A percentile compares a stretch with the other conserved stretches of the same genome.
phyloP scores from a whole-genome alignment of 768 basidiomycete genomes.

The Rickenella mellea region DNA sequence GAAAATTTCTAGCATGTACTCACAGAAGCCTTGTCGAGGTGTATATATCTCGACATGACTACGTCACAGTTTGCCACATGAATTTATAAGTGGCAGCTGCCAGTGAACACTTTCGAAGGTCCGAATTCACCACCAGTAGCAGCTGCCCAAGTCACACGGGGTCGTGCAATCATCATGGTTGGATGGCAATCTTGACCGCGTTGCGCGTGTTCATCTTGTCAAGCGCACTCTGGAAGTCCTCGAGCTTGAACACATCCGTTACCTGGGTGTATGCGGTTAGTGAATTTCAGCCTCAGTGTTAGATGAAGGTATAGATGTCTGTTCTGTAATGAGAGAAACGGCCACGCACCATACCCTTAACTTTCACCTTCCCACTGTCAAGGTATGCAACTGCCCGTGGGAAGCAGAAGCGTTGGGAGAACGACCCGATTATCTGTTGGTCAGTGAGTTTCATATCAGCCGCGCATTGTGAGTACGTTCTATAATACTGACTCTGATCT shows the following conservation, averaged over 20 bases:
- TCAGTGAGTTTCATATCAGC: not conserved
- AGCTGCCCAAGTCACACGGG: not conserved
- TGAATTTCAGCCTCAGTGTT: not conserved
- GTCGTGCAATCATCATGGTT: constrained; percentile 39
- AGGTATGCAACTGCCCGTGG: constrained; percentile 85
- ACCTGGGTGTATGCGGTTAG: constrained; percentile 22
- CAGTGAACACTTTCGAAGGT: too few species aligned
- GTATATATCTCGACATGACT: too few species aligned
- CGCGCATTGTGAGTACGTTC: not conserved
- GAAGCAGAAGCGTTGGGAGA: constrained; percentile 86
- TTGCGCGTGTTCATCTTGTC: constrained; percentile 55
- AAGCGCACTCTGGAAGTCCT: constrained; percentile 54
- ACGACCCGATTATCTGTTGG: constrained; percentile 76
- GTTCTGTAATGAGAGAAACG: not conserved
- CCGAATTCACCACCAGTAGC: too few species aligned
- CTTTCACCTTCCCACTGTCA: constrained; percentile 74
- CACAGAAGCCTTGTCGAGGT: too few species aligned
- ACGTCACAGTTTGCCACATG: too few species aligned
- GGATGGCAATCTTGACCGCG: constrained; percentile 51
- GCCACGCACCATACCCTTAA: constrained; percentile 63
- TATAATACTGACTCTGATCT: constrained; percentile 42
- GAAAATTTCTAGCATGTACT: too few species aligned
- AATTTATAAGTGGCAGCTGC: too few species aligned
- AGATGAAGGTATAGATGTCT: not conserved
- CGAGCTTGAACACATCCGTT: constrained; percentile 47